Evolutionary conservation across 2,329 filamentous ascomycete genomes (phyloP).

Genomic region (Dothistroma pini): DNA sequence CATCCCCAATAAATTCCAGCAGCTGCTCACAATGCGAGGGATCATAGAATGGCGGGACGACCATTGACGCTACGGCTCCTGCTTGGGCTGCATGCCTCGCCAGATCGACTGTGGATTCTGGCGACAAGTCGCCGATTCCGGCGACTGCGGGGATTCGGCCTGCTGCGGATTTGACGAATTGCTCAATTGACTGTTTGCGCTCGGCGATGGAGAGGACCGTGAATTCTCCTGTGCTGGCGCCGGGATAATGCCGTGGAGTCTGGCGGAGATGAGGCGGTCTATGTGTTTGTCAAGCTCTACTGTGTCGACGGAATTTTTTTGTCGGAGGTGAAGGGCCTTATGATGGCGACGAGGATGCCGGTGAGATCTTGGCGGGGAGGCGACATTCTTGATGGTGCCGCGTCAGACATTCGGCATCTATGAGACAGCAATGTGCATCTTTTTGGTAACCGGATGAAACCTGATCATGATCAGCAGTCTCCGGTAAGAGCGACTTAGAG

Average conservation of each 20-base stretch:
- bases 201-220: constrained; percentile 44
- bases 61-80: constrained; percentile 46
- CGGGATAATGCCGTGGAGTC: constrained; percentile 50
- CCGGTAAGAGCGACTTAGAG: no score
- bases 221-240: constrained; percentile 52
- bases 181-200: constrained; percentile 45
- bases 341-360: constrained; percentile 50
- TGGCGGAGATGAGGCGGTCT: constrained; percentile 43
- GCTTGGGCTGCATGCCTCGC: constrained; percentile 39
- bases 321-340: constrained; percentile 48
- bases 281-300: constrained; percentile 43
- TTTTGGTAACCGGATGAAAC: no score
- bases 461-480: no score
- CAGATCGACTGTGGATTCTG: constrained; percentile 41
- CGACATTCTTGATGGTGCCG: not conserved
- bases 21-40: constrained; percentile 42
- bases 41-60: constrained; percentile 52
- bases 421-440: not conserved
- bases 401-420: no score
- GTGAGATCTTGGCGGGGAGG: constrained; percentile 20
- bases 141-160: constrained; percentile 44
- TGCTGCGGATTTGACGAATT: constrained; percentile 37
- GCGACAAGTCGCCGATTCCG: constrained; percentile 46
- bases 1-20: constrained; percentile 40
- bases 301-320: constrained; percentile 40